Percentiles rank a stretch among this genome's conserved stretches.
Conservation (phyloP, 2,329 filamentous ascomycete species). For the Cercospora sesami region DNA sequence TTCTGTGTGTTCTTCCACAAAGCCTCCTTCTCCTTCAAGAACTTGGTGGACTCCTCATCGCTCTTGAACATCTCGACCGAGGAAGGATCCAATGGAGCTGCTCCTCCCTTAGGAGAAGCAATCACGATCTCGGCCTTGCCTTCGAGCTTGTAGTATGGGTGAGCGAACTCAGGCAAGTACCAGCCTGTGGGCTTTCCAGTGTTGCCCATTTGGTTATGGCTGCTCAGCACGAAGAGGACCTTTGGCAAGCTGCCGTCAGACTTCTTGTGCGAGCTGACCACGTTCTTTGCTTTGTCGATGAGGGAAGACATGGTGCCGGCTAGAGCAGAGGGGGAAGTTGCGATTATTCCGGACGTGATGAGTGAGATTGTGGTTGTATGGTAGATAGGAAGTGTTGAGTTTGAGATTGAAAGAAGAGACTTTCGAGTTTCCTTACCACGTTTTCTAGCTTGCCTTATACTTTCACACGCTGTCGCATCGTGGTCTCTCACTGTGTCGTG, state of each 20-base stretch:
- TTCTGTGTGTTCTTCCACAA: conserved; percentile 66
- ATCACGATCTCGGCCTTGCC: conserved; percentile 42
- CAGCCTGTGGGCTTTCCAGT: conserved; percentile 62
- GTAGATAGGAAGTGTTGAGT: background rate
- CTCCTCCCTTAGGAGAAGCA: conserved; percentile 44
- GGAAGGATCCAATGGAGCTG: conserved; percentile 41
- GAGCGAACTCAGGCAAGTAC: conserved; percentile 56
- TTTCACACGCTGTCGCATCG: background rate
- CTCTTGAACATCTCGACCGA: conserved; percentile 37
- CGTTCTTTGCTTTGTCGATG: conserved; percentile 35
- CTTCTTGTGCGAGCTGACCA: conserved; percentile 29
- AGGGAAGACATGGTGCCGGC: conserved; percentile 11
- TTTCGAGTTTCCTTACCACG: background rate
- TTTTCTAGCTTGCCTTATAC: background rate
- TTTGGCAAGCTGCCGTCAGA: conserved; percentile 14
- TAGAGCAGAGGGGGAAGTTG: conserved; percentile 1
- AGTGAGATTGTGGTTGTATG: background rate
- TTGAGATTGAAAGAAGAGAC: background rate
- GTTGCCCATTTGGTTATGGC: conserved; percentile 51
- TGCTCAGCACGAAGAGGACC: conserved; percentile 49
- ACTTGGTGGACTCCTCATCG: conserved; percentile 36
- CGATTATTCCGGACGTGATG: conserved; percentile 2
- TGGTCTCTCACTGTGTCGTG: background rate
- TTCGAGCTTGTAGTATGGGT: conserved; percentile 44
- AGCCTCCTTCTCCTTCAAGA: conserved; percentile 54